Evolutionary conservation across 1,284 basidiomycete species (phyloP).

Genomic region (Ceratobasidium papillatum): DNA sequence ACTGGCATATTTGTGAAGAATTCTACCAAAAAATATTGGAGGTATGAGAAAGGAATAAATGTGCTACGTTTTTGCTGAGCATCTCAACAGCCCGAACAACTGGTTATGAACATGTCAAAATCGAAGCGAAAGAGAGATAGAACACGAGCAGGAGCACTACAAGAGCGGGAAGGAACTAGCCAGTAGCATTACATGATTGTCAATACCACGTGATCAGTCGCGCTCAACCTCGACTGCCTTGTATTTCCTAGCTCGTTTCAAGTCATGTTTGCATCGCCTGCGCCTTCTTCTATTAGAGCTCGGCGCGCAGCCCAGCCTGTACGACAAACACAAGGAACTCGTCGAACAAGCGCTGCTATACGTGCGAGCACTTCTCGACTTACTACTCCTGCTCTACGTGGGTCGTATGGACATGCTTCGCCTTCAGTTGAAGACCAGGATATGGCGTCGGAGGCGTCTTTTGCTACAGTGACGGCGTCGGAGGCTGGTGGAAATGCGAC

Average conservation of each 20-base stretch:
- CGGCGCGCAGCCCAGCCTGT: slow-evolving; percentile 21
- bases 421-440: slow-evolving; percentile 31
- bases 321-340: slow-evolving; percentile 16
- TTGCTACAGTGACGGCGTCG: slow-evolving; percentile 18
- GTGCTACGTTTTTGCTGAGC: not conserved
- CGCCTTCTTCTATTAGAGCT: slow-evolving; percentile 30
- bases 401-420: slow-evolving; percentile 11
- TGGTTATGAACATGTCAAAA: not conserved
- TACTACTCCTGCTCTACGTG: slow-evolving; percentile 34
- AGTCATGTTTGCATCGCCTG: slow-evolving; percentile 36
- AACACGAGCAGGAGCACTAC: not conserved
- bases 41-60: not conserved
- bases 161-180: not conserved
- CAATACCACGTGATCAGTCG: slow-evolving; percentile 28
- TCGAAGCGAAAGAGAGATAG: slow-evolving; percentile 6
- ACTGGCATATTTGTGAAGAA: slow-evolving; percentile 28
- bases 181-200: slow-evolving; percentile 10
- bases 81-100: not conserved
- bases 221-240: slow-evolving; percentile 13
- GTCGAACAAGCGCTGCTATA: slow-evolving; percentile 29
- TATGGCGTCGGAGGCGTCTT: slow-evolving; percentile 32
- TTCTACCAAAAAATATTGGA: not conserved
- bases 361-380: slow-evolving; percentile 35
- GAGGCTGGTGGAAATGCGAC: slow-evolving; percentile 14
- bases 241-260: slow-evolving; percentile 7